A percentile compares a stretch with the other conserved stretches of the same genome.
Evolutionary conservation across 495 filamentous ascomycete genomes (phyloP).

Genomic region (Parmelia sp.): DNA sequence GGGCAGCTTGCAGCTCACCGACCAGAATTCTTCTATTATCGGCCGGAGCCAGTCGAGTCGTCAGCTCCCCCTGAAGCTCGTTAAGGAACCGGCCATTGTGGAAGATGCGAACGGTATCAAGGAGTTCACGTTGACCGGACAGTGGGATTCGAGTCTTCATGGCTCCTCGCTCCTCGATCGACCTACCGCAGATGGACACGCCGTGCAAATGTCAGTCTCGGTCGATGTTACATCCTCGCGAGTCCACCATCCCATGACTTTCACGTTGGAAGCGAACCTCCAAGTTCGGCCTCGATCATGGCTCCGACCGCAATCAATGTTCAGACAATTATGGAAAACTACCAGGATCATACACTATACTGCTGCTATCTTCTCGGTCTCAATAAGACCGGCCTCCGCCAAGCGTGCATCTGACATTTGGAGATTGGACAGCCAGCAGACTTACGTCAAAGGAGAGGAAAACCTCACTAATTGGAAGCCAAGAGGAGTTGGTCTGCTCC

Average conservation of each 20-base stretch:
- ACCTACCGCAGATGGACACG: constrained; percentile 82
- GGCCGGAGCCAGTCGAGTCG: constrained; percentile 63
- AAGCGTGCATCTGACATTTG: constrained; percentile 90
- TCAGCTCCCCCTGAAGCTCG: constrained; percentile 70
- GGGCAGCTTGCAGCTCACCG: constrained; percentile 72
- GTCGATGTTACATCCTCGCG: constrained; percentile 79
- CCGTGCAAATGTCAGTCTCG: constrained; percentile 76
- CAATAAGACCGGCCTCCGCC: constrained; percentile 78
- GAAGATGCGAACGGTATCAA: constrained; percentile 86
- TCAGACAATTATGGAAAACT: constrained; percentile 79
- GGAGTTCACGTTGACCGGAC: constrained; percentile 74
- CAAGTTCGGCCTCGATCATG: constrained; percentile 82
- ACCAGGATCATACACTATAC: constrained; percentile 81
- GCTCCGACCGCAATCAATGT: constrained; percentile 74
- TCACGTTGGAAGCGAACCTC: constrained; percentile 68
- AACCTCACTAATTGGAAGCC: constrained; percentile 76
- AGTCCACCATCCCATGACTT: constrained; percentile 74
- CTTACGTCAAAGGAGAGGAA: constrained; percentile 95
- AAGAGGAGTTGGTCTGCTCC: constrained; percentile 77
- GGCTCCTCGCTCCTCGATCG: constrained; percentile 83
- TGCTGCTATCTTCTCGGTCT: constrained; percentile 74
- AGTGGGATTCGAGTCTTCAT: constrained; percentile 96
- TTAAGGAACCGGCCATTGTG: constrained; percentile 66
- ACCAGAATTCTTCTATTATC: constrained; percentile 76
- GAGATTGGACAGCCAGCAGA: constrained; percentile 91